Percentiles rank a stretch among this genome's conserved stretches.
Evolutionary conservation across 768 basidiomycete genomes (phyloP).

Genomic region (Kwoniella sp.): DNA sequence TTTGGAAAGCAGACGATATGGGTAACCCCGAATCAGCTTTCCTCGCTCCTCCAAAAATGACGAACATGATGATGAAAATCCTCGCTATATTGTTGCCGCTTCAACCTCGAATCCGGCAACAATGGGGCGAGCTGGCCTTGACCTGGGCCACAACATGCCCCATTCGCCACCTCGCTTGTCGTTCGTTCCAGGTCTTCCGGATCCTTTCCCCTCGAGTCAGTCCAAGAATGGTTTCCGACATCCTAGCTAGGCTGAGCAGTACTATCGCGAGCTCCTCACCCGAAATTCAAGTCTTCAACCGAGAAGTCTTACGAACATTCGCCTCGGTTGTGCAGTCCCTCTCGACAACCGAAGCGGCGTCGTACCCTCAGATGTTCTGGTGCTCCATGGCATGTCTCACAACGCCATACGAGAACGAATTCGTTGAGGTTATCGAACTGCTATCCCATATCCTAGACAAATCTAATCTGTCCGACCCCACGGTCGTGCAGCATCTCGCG

Average conservation of each 20-base stretch:
- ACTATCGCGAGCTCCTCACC: constrained; percentile 72
- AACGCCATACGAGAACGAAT: constrained; percentile 78
- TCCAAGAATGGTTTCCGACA: constrained; percentile 66
- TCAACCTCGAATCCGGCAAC: constrained; percentile 63
- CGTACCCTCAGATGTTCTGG: constrained; percentile 78
- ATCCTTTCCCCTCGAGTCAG: constrained; percentile 69
- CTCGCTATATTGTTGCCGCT: constrained; percentile 66
- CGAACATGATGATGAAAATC: constrained; percentile 61
- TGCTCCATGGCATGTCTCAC: constrained; percentile 72
- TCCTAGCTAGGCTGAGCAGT: constrained; percentile 77
- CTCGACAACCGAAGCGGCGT: constrained; percentile 58
- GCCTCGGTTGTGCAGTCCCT: constrained; percentile 61
- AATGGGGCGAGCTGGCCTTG: constrained; percentile 76
- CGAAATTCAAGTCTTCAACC: constrained; percentile 75
- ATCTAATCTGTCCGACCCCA: constrained; percentile 66
- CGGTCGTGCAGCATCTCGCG: constrained; percentile 65
- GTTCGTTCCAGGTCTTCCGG: constrained; percentile 85
- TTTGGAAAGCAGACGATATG: constrained; percentile 40
- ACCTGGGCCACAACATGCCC: constrained; percentile 83
- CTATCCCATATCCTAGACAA: constrained; percentile 63
- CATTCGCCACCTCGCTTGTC: constrained; percentile 76
- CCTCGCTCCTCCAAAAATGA: constrained; percentile 45
- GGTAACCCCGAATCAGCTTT: constrained; percentile 28
- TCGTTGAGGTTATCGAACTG: constrained; percentile 62
- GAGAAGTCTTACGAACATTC: constrained; percentile 67